phyloP scores from a whole-genome alignment of 78 protist species.

The Tieghemostelium lacteum region DNA sequence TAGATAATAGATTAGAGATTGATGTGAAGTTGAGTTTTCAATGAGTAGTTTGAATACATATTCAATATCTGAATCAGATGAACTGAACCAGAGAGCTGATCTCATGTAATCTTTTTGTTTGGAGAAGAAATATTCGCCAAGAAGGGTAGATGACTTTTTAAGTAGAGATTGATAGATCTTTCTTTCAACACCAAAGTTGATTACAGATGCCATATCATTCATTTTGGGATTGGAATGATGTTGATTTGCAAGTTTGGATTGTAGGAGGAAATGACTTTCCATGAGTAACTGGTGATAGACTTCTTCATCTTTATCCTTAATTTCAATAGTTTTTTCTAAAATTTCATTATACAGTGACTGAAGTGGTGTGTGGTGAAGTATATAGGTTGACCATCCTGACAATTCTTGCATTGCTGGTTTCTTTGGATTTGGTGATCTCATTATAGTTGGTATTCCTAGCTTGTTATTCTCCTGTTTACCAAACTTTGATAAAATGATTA shows the following conservation, averaged over 20 bases:
- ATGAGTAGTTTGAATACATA: conserved; percentile 28
- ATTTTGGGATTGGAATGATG: conserved; percentile 28
- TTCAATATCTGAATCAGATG: conserved; percentile 73
- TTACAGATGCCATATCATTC: conserved; percentile 58
- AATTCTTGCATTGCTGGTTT: neutral
- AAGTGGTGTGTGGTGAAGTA: conserved; percentile 60
- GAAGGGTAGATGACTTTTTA: conserved; percentile 45
- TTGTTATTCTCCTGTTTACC: neutral
- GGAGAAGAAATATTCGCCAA: conserved; percentile 24
- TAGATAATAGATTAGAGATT: conserved; percentile 51
- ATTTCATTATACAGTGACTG: conserved; percentile 57
- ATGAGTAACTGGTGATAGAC: conserved; percentile 62
- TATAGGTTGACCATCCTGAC: conserved; percentile 22
- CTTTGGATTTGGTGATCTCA: conserved; percentile 63
- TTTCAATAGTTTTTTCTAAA: conserved; percentile 25
- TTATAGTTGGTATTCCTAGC: neutral
- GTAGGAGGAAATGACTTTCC: conserved; percentile 67
- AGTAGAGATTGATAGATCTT: conserved; percentile 41
- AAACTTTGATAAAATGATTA: conserved; percentile 39
- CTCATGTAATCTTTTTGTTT: conserved; percentile 75
- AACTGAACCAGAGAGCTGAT: conserved; percentile 74
- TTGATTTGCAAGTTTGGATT: conserved; percentile 58
- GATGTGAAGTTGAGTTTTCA: conserved; percentile 10
- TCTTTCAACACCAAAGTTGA: conserved; percentile 49
- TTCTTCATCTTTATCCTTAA: conserved; percentile 58